A percentile compares a stretch with the other conserved stretches of the same genome.
phyloP scores from a whole-genome alignment of 2,329 filamentous ascomycete species.

The Cladorrhinum sp. region DNA sequence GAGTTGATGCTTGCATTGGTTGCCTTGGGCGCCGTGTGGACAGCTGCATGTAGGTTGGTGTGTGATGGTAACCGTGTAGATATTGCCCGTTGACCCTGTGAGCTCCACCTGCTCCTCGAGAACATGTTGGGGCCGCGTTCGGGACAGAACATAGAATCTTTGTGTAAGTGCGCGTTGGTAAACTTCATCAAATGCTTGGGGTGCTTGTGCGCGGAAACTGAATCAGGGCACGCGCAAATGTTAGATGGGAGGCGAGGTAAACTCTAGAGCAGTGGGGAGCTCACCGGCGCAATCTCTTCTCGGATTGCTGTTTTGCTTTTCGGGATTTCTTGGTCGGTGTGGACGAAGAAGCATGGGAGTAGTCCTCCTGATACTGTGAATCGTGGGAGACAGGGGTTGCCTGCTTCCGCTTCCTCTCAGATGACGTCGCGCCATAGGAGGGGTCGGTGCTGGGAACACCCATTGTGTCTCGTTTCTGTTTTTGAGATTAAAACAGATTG shows the following conservation, averaged over 20 bases:
- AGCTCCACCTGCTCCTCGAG: constrained; percentile 55
- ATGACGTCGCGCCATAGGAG: neutral
- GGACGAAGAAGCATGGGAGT: neutral
- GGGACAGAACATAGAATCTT: constrained; percentile 47
- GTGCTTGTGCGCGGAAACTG: constrained; percentile 26
- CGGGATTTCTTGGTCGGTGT: constrained; percentile 15
- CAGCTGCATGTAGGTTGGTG: constrained; percentile 54
- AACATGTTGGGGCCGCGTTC: constrained; percentile 28
- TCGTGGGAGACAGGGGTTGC: neutral
- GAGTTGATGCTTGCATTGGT: constrained; percentile 64
- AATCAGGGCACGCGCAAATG: neutral
- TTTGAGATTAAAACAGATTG: neutral
- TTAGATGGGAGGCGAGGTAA: neutral
- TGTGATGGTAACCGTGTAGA: constrained; percentile 57
- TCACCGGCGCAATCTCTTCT: constrained; percentile 37
- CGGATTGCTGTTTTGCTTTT: constrained; percentile 14
- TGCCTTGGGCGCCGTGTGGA: constrained; percentile 50
- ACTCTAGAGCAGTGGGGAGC: too few species aligned
- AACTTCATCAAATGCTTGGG: constrained; percentile 24
- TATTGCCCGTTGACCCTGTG: constrained; percentile 63
- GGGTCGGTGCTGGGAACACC: neutral
- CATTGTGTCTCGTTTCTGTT: neutral
- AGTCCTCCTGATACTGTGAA: neutral
- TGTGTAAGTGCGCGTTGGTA: constrained; percentile 27
- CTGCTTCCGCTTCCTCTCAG: neutral